Evolutionary conservation across 2,329 filamentous ascomycete species (phyloP), one percentile per base, ranked within the genome.

Genomic region (Fusarium sp.): DNA sequence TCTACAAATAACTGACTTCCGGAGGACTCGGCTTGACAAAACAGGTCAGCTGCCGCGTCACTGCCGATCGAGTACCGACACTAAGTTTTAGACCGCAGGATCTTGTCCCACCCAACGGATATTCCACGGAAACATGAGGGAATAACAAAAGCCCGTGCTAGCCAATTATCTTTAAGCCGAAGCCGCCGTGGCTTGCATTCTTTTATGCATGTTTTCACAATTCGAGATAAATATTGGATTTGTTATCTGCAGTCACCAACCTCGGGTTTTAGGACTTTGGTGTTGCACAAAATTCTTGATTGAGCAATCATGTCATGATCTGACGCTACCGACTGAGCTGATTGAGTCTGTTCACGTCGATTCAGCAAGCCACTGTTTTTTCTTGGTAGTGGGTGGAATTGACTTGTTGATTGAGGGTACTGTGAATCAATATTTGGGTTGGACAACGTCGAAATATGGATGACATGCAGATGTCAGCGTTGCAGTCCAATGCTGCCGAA

Each of bases 401-500:
- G 6, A 1, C 9, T 12, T 14, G 3, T 3, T 32, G 30, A 4
- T 32, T 32, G 13, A 24, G 30, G 34, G 16, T 37, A 18, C 0
- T 5, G 6, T 5, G 9, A 37, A n/a, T 49, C 7, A 49, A 49
- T 32, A 49, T 44, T 12, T 8, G 5, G 20, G 20, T 6, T 2
- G 29, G 8, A 13, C 27, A 7, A 1, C 29, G 4, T 16, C 1
- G 7, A 14, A 11, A 42, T 18, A 9, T 20, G 4, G 24, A 25
- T 29, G 13, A 53, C n/a, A 22, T 41, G n/a, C 24, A 41, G 9
- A 53, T 53, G 24, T 27, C n/a, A 29, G n/a, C 13, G 34, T 20
- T 3, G 18, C 0, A 41, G 3, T 4, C 9, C 1, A 13, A 3
- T 6, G 7, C 2, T 2, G 10, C 18, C 13, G 6, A 20, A 12